These are phyloP conservation scores for Pyronema domesticum DNA, from an alignment of 495 filamentous ascomycete species.

Conservation along the genomic window DNA sequence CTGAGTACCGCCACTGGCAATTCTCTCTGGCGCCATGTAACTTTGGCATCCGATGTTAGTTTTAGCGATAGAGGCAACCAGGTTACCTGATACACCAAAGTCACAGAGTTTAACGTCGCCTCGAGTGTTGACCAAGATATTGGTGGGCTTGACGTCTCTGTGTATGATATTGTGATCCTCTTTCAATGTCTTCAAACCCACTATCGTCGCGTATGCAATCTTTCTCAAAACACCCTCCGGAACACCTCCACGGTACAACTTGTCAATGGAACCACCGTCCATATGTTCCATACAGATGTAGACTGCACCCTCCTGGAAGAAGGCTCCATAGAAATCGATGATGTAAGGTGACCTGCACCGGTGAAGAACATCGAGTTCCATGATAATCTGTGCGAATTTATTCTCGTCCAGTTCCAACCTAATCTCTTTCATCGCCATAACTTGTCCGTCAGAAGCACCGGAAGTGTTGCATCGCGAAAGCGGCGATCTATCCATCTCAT, in stretches of 20 bases:
- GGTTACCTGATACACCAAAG: slow-evolving; percentile 91
- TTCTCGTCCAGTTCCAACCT: slow-evolving; percentile 90
- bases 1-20: slow-evolving; percentile 67
- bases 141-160: slow-evolving; percentile 95
- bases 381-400: slow-evolving; percentile 93
- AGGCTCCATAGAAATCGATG: slow-evolving; percentile 96
- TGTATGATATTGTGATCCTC: slow-evolving; percentile 99
- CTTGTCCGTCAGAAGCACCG: background rate
- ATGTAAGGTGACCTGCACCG: slow-evolving; percentile 90
- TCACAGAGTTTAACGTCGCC: slow-evolving; percentile 98
- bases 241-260: slow-evolving; percentile 83
- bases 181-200: slow-evolving; percentile 83
- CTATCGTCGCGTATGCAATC: slow-evolving; percentile 74
- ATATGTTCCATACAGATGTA: slow-evolving; percentile 99
- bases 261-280: slow-evolving; percentile 98
- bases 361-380: slow-evolving; percentile 93
- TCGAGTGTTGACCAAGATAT: slow-evolving; percentile 75
- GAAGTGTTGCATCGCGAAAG: slow-evolving; percentile 2
- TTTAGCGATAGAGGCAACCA: slow-evolving; percentile 94
- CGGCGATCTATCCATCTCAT: slow-evolving; percentile 1
- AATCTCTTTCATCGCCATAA: slow-evolving; percentile 99
- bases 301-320: slow-evolving; percentile 96
- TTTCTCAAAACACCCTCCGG: slow-evolving; percentile 80
- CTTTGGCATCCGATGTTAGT: slow-evolving; percentile 99
- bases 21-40: slow-evolving; percentile 97